Base-by-base conservation (phyloP, 768 basidiomycete genomes). In the Mycena polygramma region DNA sequence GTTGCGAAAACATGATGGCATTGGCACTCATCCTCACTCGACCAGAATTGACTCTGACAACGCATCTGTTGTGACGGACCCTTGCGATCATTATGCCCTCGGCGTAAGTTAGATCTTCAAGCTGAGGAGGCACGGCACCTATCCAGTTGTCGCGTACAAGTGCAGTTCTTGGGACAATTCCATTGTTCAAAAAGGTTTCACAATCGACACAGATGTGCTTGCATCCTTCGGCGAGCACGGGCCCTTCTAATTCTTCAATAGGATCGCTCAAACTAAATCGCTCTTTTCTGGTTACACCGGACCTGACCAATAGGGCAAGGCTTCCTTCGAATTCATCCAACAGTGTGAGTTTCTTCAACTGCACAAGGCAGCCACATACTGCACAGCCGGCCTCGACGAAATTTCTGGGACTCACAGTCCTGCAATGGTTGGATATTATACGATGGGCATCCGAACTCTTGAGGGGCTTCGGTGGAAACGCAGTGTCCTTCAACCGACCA, bases 1-100 rank as follows among this genome's bases (percentile, higher is more conserved):
- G 80, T 17, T 73, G 65, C 51, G 74, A 71, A 70, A 79, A 81
- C 11, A 74, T 70, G 8, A 82, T 72, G 17, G 75, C 77, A 77
- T 82, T 79, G 10, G 77, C 52, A 53, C 52, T 53, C 52, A 53
- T 53, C 30, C 52, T n/a, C 4, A 53, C 52, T 26, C 52, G 20
- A 13, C 52, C 52, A 30, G 52, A 30, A 49, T 49, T 49, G 3
- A 49, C 48, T 11, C 48, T n/a, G 6, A 49, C 48, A 6, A 49
- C 48, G n/a, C 48, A 49, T n/a, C 48, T 15, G 11, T 49, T 49
- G 20, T 49, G 48, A 11, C 48, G 48, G 6, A 49, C n/a, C 7
- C n/a, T n/a, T 7, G 48, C 48, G 8, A 49, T 49, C 48, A 49
- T 49, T 22, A 49, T 49, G 6, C 48, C 19, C 20, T 49, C 48